Conservation (phyloP, 176 grass and related monocot genomes). For the Aegilops speltoides region DNA sequence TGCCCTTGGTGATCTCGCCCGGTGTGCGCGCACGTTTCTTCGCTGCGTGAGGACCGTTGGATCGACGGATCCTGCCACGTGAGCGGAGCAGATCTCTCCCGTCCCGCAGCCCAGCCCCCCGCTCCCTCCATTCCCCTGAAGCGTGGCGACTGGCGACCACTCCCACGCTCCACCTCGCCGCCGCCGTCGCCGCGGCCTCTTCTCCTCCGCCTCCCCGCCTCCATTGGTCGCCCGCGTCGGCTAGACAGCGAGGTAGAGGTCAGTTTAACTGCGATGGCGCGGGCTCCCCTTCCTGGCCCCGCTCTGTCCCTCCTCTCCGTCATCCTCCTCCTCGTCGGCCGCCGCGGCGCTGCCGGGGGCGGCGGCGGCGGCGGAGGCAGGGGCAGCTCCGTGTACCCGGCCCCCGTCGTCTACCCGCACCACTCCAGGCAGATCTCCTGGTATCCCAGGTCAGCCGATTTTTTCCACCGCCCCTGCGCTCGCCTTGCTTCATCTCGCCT, state of each 20-base stretch:
- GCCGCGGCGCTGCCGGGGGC: not conserved
- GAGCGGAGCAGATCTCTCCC: not conserved
- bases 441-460: slow-evolving; percentile 56
- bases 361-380: not conserved
- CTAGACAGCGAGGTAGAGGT: no score
- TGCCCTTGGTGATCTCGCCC: not conserved
- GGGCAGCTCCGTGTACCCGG: slow-evolving; percentile 44
- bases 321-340: not conserved
- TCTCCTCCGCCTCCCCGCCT: no score
- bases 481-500: not conserved
- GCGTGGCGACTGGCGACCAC: slow-evolving; percentile 16
- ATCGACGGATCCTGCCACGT: not conserved
- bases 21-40: not conserved
- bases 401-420: slow-evolving; percentile 50
- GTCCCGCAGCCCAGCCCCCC: not conserved
- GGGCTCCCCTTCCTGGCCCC: not conserved
- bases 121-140: not conserved
- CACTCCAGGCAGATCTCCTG: slow-evolving; percentile 81
- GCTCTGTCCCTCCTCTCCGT: not conserved
- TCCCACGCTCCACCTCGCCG: slow-evolving; percentile 25
- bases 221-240: not conserved
- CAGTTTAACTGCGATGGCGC: slow-evolving; percentile 3
- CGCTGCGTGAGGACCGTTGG: not conserved
- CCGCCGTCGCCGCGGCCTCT: not conserved
- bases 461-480: not conserved